Evolutionary conservation across 371 early-diverging fungal genomes (phyloP).

Genomic region (Apophysomyces trapeziformis): DNA sequence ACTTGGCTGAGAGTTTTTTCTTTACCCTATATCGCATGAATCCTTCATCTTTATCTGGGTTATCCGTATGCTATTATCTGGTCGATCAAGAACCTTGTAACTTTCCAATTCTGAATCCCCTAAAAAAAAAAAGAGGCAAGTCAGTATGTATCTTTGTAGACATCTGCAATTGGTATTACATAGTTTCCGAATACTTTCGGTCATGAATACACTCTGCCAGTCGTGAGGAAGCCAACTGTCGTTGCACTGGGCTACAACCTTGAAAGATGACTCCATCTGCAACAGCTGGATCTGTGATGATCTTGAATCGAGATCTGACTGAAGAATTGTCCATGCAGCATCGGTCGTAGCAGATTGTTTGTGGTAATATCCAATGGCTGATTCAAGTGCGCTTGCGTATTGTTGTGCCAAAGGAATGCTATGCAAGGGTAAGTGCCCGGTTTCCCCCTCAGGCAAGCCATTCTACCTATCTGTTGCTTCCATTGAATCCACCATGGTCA

Average conservation of each 20-base stretch:
- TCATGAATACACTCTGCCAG: conserved; percentile 1
- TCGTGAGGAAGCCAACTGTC: neutral
- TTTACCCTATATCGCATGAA: conserved; percentile 8
- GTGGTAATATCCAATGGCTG: neutral
- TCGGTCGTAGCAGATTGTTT: neutral
- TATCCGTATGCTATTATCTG: neutral
- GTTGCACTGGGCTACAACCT: neutral
- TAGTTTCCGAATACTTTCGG: neutral
- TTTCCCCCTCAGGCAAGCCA: neutral
- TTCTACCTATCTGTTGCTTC: conserved; percentile 2
- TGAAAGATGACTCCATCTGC: neutral
- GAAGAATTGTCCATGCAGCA: neutral
- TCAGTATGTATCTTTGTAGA: neutral
- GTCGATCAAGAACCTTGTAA: neutral
- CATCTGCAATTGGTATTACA: neutral
- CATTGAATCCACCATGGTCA: conserved; percentile 7
- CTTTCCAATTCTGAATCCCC: conserved; percentile 1
- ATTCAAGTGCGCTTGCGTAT: neutral
- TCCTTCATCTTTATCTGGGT: conserved; percentile 1
- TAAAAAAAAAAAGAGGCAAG: neutral
- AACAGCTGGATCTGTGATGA: conserved; percentile 2
- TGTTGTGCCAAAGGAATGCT: neutral
- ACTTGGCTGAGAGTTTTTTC: neutral
- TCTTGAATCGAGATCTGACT: neutral
- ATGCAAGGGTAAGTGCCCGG: neutral